Base-by-base conservation (phyloP, 2,329 filamentous ascomycete genomes). In the Colletotrichum tanaceti region DNA sequence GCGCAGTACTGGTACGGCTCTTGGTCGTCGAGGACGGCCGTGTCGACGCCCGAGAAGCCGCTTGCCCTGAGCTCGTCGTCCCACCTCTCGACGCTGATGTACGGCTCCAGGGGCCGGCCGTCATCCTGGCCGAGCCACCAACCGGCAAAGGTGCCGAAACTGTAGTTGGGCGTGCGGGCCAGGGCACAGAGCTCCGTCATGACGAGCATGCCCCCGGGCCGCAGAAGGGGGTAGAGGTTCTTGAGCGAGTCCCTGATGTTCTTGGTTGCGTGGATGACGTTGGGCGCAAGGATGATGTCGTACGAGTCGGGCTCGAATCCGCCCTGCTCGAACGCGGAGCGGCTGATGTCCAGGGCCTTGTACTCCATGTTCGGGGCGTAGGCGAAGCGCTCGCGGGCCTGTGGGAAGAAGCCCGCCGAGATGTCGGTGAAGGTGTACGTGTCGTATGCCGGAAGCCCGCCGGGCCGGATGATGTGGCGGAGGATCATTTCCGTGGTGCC, bases 111-210 rank as follows among this genome's bases (percentile, higher is more conserved):
- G 1, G 46, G 16, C 5, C 77, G 73, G 7, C 64, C 72, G 28
- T 79, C 77, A 0, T 73, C 70, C 2, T 59, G 66, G 7, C 79
- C 78, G 1, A 77, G 70, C 79, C 79, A 81, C 79, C 79, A 81
- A 3, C 74, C 76, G 0, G 74, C 65, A 4, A 77, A 65, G 0
- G 71, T 64, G 1, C 78, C 77, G 13, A 76, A 72, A 18, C 77
- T 73, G 63, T 72, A 76, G 53, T 32, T 32, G 28, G 28, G 28
- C 28, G 28, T 32, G 28, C 28, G 28, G 28, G 1, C 75, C 76
- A n/a, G 73, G 65, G 49, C 72, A 75, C 41, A 58, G 11, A 70
- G 32, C 46, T 70, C 67, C 0, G 41, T 47, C 6, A 70, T 35
- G n/a, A 70, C 22, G 0, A 81, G 70, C 35, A 71, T 71, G 0